phyloP scores from a whole-genome alignment of 78 protist species.

The Speleostelium caveatum region DNA sequence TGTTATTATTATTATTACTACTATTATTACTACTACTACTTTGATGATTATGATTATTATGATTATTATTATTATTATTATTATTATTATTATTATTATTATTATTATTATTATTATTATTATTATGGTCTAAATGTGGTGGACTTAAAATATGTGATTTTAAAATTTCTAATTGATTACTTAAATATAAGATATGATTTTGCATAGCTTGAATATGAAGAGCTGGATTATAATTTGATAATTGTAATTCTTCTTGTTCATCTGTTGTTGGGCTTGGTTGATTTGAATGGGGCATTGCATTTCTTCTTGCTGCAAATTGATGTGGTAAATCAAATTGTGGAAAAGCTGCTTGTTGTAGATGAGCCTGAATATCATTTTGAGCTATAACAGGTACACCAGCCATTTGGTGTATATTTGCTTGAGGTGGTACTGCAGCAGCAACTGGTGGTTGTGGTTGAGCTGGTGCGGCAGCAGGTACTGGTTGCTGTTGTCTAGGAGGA shows the following conservation, averaged over 20 bases:
- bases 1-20: slow-evolving; percentile 11
- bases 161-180: slow-evolving; percentile 31
- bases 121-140: background rate
- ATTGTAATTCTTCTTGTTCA: background rate
- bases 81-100: background rate
- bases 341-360: background rate
- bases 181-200: slow-evolving; percentile 43
- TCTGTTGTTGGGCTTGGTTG: background rate
- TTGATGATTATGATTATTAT: background rate
- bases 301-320: background rate
- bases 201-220: slow-evolving; percentile 40
- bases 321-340: background rate
- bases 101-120: background rate
- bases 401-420: background rate
- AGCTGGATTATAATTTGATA: background rate
- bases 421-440: background rate
- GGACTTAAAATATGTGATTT: background rate
- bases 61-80: slow-evolving; percentile 1
- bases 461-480: background rate
- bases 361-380: background rate
- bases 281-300: background rate
- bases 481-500: slow-evolving; percentile 2
- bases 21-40: background rate
- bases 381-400: background rate
- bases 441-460: slow-evolving; percentile 6